Conservation (phyloP, 2,329 filamentous ascomycete genomes). For the Neofusicoccum parvum region DNA sequence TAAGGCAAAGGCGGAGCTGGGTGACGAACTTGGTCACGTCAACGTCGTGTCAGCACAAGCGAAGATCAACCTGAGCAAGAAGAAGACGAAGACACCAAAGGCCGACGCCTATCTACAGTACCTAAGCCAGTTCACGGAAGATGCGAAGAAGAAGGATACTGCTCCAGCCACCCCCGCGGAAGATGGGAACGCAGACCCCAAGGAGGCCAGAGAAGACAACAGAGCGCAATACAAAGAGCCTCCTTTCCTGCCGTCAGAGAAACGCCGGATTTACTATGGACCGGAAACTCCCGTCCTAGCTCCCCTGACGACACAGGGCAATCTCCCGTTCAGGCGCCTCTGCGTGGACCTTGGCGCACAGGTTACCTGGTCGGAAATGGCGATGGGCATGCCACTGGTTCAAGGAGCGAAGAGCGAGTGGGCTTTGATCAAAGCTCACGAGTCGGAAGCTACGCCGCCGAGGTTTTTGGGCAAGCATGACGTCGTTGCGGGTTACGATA, state of each 20-base stretch:
- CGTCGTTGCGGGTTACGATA: slow-evolving; percentile 76
- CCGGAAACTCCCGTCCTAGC: slow-evolving; percentile 91
- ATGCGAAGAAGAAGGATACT: slow-evolving; percentile 34
- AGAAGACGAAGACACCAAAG: slow-evolving; percentile 69
- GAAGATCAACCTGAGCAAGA: slow-evolving; percentile 76
- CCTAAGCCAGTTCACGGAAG: slow-evolving; percentile 56
- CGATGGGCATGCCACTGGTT: slow-evolving; percentile 83
- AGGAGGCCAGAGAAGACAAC: slow-evolving; percentile 60
- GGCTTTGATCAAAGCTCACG: slow-evolving; percentile 91
- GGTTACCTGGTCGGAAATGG: slow-evolving; percentile 98
- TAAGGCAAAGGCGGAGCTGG: slow-evolving; percentile 42
- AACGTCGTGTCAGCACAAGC: slow-evolving; percentile 71
- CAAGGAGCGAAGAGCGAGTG: slow-evolving; percentile 91
- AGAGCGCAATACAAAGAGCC: slow-evolving; percentile 82
- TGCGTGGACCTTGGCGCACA: slow-evolving; percentile 88
- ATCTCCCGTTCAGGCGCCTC: slow-evolving; percentile 88
- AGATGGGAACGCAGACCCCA: slow-evolving; percentile 26
- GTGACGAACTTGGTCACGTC: slow-evolving; percentile 63
- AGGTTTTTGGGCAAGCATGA: slow-evolving; percentile 60
- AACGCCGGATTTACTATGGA: slow-evolving; percentile 90
- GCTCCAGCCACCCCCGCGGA: slow-evolving; percentile 29
- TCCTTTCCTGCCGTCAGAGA: slow-evolving; percentile 88
- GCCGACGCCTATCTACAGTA: slow-evolving; percentile 77
- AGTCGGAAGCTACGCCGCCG: slow-evolving; percentile 76
- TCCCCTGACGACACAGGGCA: slow-evolving; percentile 93